Evolutionary conservation across 2,329 filamentous ascomycete genomes (phyloP).

Genomic region (Immersiporthe knoxdaviesiana): DNA sequence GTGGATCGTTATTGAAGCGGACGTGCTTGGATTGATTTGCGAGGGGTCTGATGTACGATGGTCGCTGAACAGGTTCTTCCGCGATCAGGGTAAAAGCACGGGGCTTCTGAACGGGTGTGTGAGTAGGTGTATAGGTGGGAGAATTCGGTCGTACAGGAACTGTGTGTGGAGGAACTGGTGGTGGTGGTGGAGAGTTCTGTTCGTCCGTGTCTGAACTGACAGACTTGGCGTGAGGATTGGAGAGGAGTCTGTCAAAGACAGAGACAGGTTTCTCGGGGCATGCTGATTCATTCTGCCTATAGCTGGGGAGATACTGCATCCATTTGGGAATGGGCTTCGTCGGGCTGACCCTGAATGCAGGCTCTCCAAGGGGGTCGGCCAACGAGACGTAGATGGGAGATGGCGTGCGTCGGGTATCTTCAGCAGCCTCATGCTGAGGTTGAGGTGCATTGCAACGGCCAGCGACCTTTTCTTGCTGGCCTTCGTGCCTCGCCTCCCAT

Average conservation of each 20-base stretch:
- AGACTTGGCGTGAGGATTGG: neutral
- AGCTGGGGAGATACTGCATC: conserved; percentile 43
- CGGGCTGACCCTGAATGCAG: conserved; percentile 51
- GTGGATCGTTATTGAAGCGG: conserved; percentile 18
- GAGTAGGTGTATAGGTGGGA: neutral
- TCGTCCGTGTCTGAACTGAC: conserved; percentile 6
- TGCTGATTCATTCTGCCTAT: conserved; percentile 12
- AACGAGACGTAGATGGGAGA: conserved; percentile 55
- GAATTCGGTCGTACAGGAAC: neutral
- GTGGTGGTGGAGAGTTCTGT: conserved; percentile 11
- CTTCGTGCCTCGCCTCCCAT: conserved; percentile 41
- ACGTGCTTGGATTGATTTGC: conserved; percentile 22
- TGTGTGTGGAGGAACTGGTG: conserved; percentile 18
- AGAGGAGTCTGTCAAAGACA: conserved; percentile 26
- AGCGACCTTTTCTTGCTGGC: neutral
- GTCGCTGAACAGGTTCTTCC: conserved; percentile 27
- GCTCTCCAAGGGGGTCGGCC: conserved; percentile 50
- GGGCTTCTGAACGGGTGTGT: conserved; percentile 8
- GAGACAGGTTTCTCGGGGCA: conserved; percentile 16
- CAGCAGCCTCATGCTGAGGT: neutral
- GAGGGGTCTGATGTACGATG: conserved; percentile 2
- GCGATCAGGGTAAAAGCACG: conserved; percentile 23
- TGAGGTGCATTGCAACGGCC: neutral
- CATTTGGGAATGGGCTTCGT: conserved; percentile 56
- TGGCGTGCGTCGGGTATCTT: neutral